Percentiles rank a stretch among this genome's conserved stretches.
These are phyloP conservation scores for Leptographium procerum DNA, from an alignment of 2,329 filamentous ascomycete species.

Conservation along the genomic window DNA sequence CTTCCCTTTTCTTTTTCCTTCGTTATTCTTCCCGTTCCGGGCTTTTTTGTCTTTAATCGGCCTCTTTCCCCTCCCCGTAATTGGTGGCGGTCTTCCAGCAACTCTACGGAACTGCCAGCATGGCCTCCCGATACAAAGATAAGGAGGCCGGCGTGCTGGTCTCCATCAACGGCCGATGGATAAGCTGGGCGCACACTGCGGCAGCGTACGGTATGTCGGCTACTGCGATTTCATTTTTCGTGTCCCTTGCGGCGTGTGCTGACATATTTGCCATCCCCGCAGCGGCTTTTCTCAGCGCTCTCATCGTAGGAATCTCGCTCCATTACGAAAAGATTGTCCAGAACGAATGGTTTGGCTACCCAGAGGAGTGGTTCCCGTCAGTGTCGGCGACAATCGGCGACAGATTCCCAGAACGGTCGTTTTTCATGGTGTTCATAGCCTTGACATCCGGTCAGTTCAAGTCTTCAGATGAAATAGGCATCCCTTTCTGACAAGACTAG, in stretches of 20 bases:
- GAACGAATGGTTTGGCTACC: conserved; percentile 92
- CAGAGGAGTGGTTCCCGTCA: conserved; percentile 92
- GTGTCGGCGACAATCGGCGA: conserved; percentile 96
- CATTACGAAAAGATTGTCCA: conserved; percentile 97
- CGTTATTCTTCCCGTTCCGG: background rate
- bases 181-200: conserved; percentile 77
- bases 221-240: background rate
- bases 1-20: background rate
- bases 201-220: conserved; percentile 60
- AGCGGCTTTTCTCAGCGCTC: conserved; percentile 79
- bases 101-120: background rate
- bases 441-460: conserved; percentile 65
- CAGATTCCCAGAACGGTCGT: conserved; percentile 87
- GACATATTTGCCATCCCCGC: background rate
- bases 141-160: conserved; percentile 49
- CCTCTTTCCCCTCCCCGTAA: background rate
- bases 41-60: background rate
- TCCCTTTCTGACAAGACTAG: conserved; percentile 27
- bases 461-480: background rate
- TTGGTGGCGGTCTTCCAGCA: background rate
- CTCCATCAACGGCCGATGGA: conserved; percentile 73
- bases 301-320: conserved; percentile 67
- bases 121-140: conserved; percentile 45
- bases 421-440: conserved; percentile 96
- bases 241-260: background rate